Evolutionary conservation across 2,329 filamentous ascomycete species (phyloP).

Genomic region (Ceratocystis colombiana): DNA sequence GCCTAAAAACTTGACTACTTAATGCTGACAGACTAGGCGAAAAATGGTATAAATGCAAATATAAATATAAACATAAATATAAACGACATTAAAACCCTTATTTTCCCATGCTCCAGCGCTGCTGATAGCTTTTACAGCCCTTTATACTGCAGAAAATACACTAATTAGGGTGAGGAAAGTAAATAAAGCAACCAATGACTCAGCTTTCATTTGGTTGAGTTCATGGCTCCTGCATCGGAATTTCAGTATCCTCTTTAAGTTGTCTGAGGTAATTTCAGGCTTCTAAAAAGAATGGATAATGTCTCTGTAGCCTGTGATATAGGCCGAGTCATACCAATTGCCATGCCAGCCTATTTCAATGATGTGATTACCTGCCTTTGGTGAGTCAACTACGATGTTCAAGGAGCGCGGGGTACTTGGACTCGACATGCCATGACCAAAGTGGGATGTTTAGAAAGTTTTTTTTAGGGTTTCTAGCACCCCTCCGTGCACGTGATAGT

Average conservation of each 20-base stretch:
- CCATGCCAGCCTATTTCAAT: too few species aligned
- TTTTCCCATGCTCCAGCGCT: neutral
- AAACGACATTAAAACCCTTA: neutral
- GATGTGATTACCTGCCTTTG: neutral
- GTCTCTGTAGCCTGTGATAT: neutral
- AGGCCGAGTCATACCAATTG: neutral
- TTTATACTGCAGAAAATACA: conserved; percentile 13
- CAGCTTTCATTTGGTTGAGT: conserved; percentile 19
- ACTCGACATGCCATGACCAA: too few species aligned
- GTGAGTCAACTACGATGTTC: neutral
- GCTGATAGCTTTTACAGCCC: conserved; percentile 12
- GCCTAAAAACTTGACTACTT: neutral
- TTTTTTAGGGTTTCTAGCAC: neutral
- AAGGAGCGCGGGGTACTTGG: neutral
- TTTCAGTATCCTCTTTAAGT: neutral
- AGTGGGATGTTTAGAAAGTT: neutral
- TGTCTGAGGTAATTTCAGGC: neutral
- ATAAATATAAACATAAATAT: conserved; percentile 1
- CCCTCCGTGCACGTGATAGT: neutral
- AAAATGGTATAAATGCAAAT: neutral
- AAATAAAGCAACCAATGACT: conserved; percentile 23
- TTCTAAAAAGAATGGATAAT: neutral
- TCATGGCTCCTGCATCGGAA: conserved; percentile 24
- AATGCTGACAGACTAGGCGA: neutral
- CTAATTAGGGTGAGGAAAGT: neutral